phyloP scores from a whole-genome alignment of 2,329 filamentous ascomycete species.

The Colletotrichum sp. region DNA sequence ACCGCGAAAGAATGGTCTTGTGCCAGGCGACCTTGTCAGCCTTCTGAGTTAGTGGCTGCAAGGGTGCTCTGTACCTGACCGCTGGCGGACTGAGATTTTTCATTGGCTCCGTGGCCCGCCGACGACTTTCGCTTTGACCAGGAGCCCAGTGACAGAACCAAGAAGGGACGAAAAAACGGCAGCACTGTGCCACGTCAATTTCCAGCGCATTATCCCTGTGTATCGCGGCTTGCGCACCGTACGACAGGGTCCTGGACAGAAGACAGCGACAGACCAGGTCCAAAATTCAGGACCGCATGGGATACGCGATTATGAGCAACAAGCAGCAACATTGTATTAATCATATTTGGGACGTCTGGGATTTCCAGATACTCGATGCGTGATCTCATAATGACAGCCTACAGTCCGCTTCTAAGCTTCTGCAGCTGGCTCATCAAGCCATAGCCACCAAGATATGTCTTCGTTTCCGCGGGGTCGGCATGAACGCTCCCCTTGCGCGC shows the following conservation, averaged over 20 bases:
- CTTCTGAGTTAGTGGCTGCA: slow-evolving; percentile 14
- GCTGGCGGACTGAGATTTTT: slow-evolving; percentile 6
- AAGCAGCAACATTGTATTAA: neutral
- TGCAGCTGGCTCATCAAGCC: slow-evolving; percentile 68
- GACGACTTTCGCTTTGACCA: slow-evolving; percentile 4
- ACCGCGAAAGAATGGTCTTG: slow-evolving; percentile 1
- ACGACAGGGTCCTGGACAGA: neutral
- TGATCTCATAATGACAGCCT: neutral
- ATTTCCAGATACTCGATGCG: neutral
- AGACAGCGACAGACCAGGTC: neutral
- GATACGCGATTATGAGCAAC: neutral
- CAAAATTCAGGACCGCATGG: neutral
- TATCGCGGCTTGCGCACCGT: neutral
- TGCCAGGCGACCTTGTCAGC: slow-evolving; percentile 17
- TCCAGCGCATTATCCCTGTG: neutral
- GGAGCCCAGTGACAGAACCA: neutral
- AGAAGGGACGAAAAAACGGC: slow-evolving; percentile 8
- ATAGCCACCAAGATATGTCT: slow-evolving; percentile 55
- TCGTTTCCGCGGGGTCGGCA: slow-evolving; percentile 41
- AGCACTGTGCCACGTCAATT: neutral
- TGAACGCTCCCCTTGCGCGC: slow-evolving; percentile 38
- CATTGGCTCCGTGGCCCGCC: slow-evolving; percentile 2
- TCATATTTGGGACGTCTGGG: neutral
- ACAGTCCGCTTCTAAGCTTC: slow-evolving; percentile 61
- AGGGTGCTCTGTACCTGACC: slow-evolving; percentile 14